Percentiles rank a stretch among this genome's conserved stretches.
These are phyloP conservation scores for Nissolia schottii DNA, from an alignment of 306 rosid genomes.

Conservation along the genomic window DNA sequence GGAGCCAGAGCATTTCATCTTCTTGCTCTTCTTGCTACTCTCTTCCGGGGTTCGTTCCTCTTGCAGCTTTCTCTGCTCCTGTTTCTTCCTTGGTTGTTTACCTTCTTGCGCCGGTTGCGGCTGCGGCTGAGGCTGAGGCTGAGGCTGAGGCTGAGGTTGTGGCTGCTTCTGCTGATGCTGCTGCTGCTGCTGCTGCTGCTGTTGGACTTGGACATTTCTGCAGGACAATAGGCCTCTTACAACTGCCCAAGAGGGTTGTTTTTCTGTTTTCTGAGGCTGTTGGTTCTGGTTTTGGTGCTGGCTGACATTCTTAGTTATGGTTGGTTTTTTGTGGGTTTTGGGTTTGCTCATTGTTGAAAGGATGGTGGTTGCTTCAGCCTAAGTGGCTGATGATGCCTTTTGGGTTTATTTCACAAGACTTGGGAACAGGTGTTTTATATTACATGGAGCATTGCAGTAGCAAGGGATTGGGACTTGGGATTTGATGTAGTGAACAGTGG, in stretches of 20 bases:
- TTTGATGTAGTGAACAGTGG: slow-evolving; percentile 6
- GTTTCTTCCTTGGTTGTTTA: slow-evolving; percentile 38
- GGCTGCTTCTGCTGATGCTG: neutral
- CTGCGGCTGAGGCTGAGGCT: neutral
- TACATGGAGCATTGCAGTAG: neutral
- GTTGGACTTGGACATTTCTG: slow-evolving; percentile 53
- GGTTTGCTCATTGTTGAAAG: slow-evolving; percentile 57
- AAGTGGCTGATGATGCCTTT: slow-evolving; percentile 11
- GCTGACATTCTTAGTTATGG: slow-evolving; percentile 33
- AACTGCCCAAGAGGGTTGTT: slow-evolving; percentile 73
- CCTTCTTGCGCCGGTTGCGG: slow-evolving; percentile 19
- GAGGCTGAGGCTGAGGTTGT: neutral
- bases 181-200: slow-evolving; percentile 26
- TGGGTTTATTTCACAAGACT: neutral
- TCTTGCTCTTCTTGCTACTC: slow-evolving; percentile 70
- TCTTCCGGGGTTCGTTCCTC: slow-evolving; percentile 58
- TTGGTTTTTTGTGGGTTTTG: slow-evolving; percentile 45
- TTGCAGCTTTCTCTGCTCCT: slow-evolving; percentile 38
- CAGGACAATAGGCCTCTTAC: slow-evolving; percentile 73
- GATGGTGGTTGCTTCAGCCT: slow-evolving; percentile 20
- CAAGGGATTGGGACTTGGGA: neutral
- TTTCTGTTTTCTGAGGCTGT: slow-evolving; percentile 53
- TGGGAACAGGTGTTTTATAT: neutral
- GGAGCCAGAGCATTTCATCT: slow-evolving; percentile 88
- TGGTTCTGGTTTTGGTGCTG: slow-evolving; percentile 41